Evolutionary conservation across 768 basidiomycete genomes (phyloP).

Genomic region (Mycena polygramma): DNA sequence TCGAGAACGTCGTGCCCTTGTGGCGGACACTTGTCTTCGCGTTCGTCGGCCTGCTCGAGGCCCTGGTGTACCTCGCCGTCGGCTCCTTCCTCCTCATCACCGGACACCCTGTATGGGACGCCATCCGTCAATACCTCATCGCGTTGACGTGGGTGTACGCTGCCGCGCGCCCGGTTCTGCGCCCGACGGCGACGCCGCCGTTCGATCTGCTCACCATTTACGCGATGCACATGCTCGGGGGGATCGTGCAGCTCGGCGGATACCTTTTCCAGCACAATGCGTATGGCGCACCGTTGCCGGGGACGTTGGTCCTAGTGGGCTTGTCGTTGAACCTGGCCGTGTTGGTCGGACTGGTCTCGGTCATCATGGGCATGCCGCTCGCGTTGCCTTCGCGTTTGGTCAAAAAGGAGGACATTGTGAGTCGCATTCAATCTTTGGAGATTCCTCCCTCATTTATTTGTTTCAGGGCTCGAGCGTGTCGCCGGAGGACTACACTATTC

Average conservation of each 20-base stretch:
- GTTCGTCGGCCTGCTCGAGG: slow-evolving; percentile 67
- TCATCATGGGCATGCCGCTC: slow-evolving; percentile 73
- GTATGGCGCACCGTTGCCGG: slow-evolving; percentile 55
- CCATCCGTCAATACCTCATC: slow-evolving; percentile 59
- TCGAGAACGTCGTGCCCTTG: slow-evolving; percentile 54
- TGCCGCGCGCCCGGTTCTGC: slow-evolving; percentile 63
- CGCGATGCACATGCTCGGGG: slow-evolving; percentile 59
- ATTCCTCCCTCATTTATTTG: too few relatives aligned
- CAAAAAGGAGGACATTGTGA: slow-evolving; percentile 65
- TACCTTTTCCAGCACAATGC: slow-evolving; percentile 61
- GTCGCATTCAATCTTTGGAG: too few relatives aligned
- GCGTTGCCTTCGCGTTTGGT: slow-evolving; percentile 59
- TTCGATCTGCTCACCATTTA: slow-evolving; percentile 75
- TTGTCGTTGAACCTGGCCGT: slow-evolving; percentile 59
- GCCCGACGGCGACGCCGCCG: slow-evolving; percentile 69
- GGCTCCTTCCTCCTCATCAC: slow-evolving; percentile 68
- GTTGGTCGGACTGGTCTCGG: slow-evolving; percentile 55
- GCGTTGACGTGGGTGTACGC: slow-evolving; percentile 79
- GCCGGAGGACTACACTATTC: slow-evolving; percentile 77
- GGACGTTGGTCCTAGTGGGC: slow-evolving; percentile 44
- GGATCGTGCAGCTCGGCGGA: slow-evolving; percentile 65
- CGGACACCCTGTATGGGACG: slow-evolving; percentile 49
- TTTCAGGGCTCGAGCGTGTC: slow-evolving; percentile 49
- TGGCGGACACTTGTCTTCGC: slow-evolving; percentile 74
- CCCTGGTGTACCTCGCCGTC: slow-evolving; percentile 69